Conservation (phyloP, 352 stramenopile genomes). For the Globisporangium spinosum region DNA sequence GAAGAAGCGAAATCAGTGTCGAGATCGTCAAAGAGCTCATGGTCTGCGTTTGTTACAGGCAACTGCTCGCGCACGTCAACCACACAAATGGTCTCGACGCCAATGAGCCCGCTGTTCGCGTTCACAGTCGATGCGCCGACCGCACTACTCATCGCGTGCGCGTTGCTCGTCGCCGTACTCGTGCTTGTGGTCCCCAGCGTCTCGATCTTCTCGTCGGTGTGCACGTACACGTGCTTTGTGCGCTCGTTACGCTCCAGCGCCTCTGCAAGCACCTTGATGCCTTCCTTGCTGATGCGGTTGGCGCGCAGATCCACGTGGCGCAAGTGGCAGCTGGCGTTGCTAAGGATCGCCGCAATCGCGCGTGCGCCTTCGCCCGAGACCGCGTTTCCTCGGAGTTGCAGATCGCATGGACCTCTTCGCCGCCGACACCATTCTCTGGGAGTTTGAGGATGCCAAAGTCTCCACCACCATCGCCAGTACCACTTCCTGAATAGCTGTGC, state of each 20-base stretch:
- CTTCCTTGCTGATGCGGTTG: slow-evolving; percentile 91
- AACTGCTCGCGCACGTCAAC: slow-evolving; percentile 92
- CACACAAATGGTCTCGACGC: slow-evolving; percentile 92
- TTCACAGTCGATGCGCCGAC: slow-evolving; percentile 19
- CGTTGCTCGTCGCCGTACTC: slow-evolving; percentile 36
- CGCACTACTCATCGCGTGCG: slow-evolving; percentile 40
- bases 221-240: slow-evolving; percentile 95
- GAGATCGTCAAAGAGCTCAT: slow-evolving; percentile 9
- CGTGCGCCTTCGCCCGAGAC: slow-evolving; percentile 91
- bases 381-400: slow-evolving; percentile 90
- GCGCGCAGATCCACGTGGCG: slow-evolving; percentile 88
- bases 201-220: slow-evolving; percentile 94
- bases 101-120: slow-evolving; percentile 50
- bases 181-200: slow-evolving; percentile 76
- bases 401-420: slow-evolving; percentile 95
- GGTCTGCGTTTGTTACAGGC: slow-evolving; percentile 17
- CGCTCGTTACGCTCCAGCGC: slow-evolving; percentile 91
- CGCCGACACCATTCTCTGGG: slow-evolving; percentile 87
- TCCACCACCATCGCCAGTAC: slow-evolving; percentile 10
- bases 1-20: not conserved
- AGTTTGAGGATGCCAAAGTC: slow-evolving; percentile 61
- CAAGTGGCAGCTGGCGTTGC: slow-evolving; percentile 66
- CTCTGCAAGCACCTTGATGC: slow-evolving; percentile 91
- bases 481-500: slow-evolving; percentile 8
- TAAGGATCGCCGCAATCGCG: slow-evolving; percentile 90